Conservation (phyloP, 2,329 filamentous ascomycete genomes). For the Fusarium albidum region DNA sequence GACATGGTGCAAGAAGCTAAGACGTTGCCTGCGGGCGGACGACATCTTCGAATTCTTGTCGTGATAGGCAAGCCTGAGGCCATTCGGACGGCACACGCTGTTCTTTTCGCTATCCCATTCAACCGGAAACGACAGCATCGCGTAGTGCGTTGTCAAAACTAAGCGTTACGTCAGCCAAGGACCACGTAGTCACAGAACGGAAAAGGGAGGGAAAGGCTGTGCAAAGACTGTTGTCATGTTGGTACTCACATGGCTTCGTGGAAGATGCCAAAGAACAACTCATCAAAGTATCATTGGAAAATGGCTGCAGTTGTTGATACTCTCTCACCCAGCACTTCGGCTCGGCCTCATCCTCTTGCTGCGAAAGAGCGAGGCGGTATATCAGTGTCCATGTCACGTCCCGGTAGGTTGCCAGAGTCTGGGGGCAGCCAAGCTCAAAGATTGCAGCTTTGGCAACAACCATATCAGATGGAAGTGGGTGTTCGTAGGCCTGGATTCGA, state of each 20-base stretch:
- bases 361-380: conserved; percentile 38
- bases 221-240: neutral
- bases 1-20: conserved; percentile 32
- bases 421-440: conserved; percentile 52
- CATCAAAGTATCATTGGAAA: conserved; percentile 22
- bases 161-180: neutral
- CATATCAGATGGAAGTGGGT: conserved; percentile 47
- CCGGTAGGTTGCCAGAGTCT: conserved; percentile 48
- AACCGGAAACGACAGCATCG: conserved; percentile 37
- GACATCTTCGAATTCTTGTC: conserved; percentile 26
- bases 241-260: conserved; percentile 42
- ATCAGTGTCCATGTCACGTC: conserved; percentile 52
- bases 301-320: conserved; percentile 32
- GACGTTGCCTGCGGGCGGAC: conserved; percentile 27
- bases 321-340: conserved; percentile 38
- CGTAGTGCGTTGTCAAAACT: conserved; percentile 42
- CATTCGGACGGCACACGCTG: conserved; percentile 37
- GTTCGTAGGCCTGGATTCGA: conserved; percentile 49
- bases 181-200: neutral
- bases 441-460: conserved; percentile 46
- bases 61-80: conserved; percentile 30
- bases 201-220: no score
- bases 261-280: conserved; percentile 40
- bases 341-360: conserved; percentile 17
- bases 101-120: conserved; percentile 40